Conservation (phyloP, 2,329 filamentous ascomycete genomes). For the Aspergillus sclerotialis region DNA sequence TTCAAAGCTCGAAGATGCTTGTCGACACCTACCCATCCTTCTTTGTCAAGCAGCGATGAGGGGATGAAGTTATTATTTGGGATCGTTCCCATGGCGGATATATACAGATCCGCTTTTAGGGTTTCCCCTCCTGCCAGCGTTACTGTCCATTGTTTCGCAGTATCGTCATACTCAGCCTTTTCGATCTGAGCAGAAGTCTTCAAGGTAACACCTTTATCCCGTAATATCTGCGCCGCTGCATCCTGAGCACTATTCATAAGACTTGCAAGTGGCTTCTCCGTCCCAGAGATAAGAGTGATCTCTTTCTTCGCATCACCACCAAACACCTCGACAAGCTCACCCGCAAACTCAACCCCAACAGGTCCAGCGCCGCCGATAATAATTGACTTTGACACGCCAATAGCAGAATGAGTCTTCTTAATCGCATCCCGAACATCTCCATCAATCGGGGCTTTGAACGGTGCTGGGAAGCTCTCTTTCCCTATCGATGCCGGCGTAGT, state of each 20-base stretch:
- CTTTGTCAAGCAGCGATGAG: constrained; percentile 35
- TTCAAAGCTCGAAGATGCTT: constrained; percentile 21
- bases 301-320: constrained; percentile 22
- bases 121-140: constrained; percentile 41
- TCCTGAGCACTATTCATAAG: no score
- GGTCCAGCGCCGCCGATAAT: constrained; percentile 45
- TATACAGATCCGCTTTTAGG: constrained; percentile 45
- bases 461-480: constrained; percentile 22
- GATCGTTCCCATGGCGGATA: constrained; percentile 45
- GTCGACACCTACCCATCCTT: constrained; percentile 46
- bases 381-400: no score
- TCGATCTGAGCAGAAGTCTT: constrained; percentile 25
- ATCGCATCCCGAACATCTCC: no score
- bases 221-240: constrained; percentile 42
- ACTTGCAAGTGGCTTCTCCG: constrained; percentile 22
- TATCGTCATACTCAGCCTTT: constrained; percentile 18
- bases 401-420: no score
- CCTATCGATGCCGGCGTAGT: constrained; percentile 37
- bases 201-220: constrained; percentile 42
- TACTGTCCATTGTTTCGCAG: constrained; percentile 36
- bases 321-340: constrained; percentile 40
- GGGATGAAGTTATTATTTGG: constrained; percentile 51
- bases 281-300: constrained; percentile 32
- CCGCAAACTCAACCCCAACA: constrained; percentile 43
- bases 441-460: no score